Evolutionary conservation across 495 filamentous ascomycete genomes (phyloP).

Genomic region (Aspergillus saccharolyticus): DNA sequence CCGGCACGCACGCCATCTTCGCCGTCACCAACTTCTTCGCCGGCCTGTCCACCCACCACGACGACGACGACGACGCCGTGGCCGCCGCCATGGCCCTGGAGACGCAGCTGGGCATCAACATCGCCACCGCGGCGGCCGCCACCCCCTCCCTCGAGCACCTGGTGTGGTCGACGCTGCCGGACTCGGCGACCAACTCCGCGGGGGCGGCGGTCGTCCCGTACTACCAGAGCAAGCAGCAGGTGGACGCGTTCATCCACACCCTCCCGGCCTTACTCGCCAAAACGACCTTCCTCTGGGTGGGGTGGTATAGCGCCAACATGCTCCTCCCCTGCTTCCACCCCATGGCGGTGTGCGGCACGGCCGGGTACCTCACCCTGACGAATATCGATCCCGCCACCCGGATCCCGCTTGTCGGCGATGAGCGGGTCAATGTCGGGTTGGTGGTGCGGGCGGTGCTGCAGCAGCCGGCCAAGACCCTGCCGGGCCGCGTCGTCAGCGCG

Average conservation of each 20-base stretch:
- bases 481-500: slow-evolving; percentile 28
- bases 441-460: slow-evolving; percentile 36
- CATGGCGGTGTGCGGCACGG: neutral
- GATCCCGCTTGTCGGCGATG: slow-evolving; percentile 35
- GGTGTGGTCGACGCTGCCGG: slow-evolving; percentile 43
- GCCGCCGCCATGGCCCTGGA: slow-evolving; percentile 23
- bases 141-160: slow-evolving; percentile 39
- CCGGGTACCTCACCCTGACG: slow-evolving; percentile 15
- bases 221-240: slow-evolving; percentile 23
- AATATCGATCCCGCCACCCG: slow-evolving; percentile 17
- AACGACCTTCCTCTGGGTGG: slow-evolving; percentile 26
- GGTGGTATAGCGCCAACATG: slow-evolving; percentile 19
- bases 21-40: slow-evolving; percentile 35
- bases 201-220: slow-evolving; percentile 22
- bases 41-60: neutral
- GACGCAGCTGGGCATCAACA: slow-evolving; percentile 34
- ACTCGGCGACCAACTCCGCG: slow-evolving; percentile 14
- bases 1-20: slow-evolving; percentile 43
- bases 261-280: slow-evolving; percentile 18
- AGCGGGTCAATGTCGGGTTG: slow-evolving; percentile 29
- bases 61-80: no score
- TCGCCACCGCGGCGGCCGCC: slow-evolving; percentile 35
- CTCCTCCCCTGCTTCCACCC: slow-evolving; percentile 4
- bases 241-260: slow-evolving; percentile 23
- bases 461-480: slow-evolving; percentile 24